Percentiles rank a stretch among this genome's conserved stretches.
phyloP scores from a whole-genome alignment of 495 filamentous ascomycete species.

The Hypoxylon perforatum region DNA sequence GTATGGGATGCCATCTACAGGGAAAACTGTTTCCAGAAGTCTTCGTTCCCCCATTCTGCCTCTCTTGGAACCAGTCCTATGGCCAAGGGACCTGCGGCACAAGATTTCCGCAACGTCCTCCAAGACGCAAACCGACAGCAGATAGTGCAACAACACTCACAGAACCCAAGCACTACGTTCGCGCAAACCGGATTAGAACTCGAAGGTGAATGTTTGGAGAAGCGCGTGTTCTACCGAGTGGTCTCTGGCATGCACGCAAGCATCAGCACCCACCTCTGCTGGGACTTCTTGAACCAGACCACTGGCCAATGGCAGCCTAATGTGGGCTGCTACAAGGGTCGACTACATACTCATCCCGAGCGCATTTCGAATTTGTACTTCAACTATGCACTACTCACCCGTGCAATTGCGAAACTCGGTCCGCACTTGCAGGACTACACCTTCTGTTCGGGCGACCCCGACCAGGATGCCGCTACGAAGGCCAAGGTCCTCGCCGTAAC shows the following conservation, averaged over 20 bases:
- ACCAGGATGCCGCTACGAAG: constrained; percentile 82
- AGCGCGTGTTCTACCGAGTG: constrained; percentile 95
- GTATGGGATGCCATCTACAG: constrained; percentile 98
- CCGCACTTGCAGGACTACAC: constrained; percentile 84
- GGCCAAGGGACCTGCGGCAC: constrained; percentile 72
- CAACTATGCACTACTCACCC: constrained; percentile 93
- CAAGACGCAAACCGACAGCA: constrained; percentile 76
- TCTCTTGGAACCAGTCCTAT: constrained; percentile 51
- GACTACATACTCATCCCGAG: constrained; percentile 85
- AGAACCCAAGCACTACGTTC: constrained; percentile 61
- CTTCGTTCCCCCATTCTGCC: constrained; percentile 63
- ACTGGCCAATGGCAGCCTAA: constrained; percentile 96
- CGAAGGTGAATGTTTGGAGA: constrained; percentile 95
- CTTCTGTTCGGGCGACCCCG: constrained; percentile 87
- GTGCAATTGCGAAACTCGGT: constrained; percentile 90
- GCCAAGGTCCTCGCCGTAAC: constrained; percentile 80
- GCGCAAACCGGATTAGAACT: constrained; percentile 69
- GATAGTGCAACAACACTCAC: constrained; percentile 62
- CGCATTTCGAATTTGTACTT: constrained; percentile 98
- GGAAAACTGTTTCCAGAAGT: constrained; percentile 94
- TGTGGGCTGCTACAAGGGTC: constrained; percentile 84
- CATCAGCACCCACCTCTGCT: constrained; percentile 95
- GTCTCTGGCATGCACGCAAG: constrained; percentile 98
- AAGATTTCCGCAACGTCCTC: constrained; percentile 85
- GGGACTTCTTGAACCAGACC: constrained; percentile 94